These are phyloP conservation scores for Phaffia australis DNA, from an alignment of 768 basidiomycete genomes.

Conservation along the genomic window DNA sequence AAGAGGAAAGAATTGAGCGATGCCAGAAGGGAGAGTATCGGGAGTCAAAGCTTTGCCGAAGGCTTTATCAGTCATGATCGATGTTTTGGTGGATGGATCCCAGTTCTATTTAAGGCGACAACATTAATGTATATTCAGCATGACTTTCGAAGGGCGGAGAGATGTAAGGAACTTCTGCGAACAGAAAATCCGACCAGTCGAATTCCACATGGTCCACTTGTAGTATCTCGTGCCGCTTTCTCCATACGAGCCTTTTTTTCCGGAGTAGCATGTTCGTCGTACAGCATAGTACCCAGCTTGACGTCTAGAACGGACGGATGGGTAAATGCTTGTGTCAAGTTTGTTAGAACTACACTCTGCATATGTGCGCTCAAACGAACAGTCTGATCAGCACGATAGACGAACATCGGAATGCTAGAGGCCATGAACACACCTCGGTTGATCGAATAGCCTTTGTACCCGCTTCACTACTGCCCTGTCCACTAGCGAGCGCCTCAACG, in stretches of 20 bases:
- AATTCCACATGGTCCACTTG: conserved; percentile 63
- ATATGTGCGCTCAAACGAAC: conserved; percentile 37
- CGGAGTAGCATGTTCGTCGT: conserved; percentile 54
- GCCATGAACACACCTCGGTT: conserved; percentile 4
- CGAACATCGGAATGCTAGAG: conserved; percentile 9
- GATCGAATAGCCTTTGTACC: conserved; percentile 46
- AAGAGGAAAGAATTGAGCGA: conserved; percentile 64
- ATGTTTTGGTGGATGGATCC: conserved; percentile 49
- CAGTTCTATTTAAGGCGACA: conserved; percentile 46
- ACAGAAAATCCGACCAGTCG: conserved; percentile 87
- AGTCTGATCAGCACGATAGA: conserved; percentile 28
- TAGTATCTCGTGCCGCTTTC: conserved; percentile 56
- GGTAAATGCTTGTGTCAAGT: conserved; percentile 58
- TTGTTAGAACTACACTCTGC: conserved; percentile 67
- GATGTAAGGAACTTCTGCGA: conserved; percentile 28
- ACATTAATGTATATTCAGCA: neutral
- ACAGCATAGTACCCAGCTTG: conserved; percentile 85
- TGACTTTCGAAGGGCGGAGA: neutral
- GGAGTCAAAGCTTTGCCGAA: conserved; percentile 68
- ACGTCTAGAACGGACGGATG: conserved; percentile 82
- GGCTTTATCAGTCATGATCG: conserved; percentile 49
- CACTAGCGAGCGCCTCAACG: conserved; percentile 25
- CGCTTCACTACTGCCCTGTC: conserved; percentile 29
- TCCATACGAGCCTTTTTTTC: conserved; percentile 75
- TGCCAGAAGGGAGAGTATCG: conserved; percentile 61